Conservation (phyloP, 768 basidiomycete species). For the Psilocybe sp. region DNA sequence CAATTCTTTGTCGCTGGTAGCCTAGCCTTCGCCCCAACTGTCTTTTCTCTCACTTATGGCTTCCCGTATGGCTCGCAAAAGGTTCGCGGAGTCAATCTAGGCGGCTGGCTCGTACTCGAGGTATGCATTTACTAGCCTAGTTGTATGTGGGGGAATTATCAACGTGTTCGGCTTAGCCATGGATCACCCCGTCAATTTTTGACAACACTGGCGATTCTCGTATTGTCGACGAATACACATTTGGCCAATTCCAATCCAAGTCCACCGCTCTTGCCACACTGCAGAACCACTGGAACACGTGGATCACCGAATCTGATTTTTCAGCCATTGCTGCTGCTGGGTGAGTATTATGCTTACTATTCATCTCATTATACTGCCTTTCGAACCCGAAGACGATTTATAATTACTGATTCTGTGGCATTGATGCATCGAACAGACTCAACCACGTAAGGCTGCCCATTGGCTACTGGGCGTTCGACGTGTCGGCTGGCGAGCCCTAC, state of each 20-base stretch:
- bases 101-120: constrained; percentile 52
- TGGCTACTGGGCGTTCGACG: constrained; percentile 89
- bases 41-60: constrained; percentile 36
- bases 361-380: background rate
- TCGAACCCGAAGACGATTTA: background rate
- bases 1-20: background rate
- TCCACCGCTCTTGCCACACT: constrained; percentile 49
- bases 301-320: constrained; percentile 85
- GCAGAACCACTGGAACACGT: constrained; percentile 74
- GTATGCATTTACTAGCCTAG: constrained; percentile 19
- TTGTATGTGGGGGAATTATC: background rate
- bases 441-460: constrained; percentile 85
- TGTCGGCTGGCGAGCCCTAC: constrained; percentile 74
- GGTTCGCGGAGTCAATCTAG: constrained; percentile 83
- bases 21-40: constrained; percentile 1
- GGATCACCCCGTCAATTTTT: constrained; percentile 78
- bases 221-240: constrained; percentile 77
- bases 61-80: constrained; percentile 75
- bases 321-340: constrained; percentile 70
- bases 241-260: constrained; percentile 57
- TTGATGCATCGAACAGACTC: constrained; percentile 39
- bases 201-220: constrained; percentile 57
- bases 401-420: background rate
- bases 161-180: constrained; percentile 42
- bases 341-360: constrained; percentile 32